Evolutionary conservation across 257 asterid species (phyloP).

Genomic region (Striga asiatica): DNA sequence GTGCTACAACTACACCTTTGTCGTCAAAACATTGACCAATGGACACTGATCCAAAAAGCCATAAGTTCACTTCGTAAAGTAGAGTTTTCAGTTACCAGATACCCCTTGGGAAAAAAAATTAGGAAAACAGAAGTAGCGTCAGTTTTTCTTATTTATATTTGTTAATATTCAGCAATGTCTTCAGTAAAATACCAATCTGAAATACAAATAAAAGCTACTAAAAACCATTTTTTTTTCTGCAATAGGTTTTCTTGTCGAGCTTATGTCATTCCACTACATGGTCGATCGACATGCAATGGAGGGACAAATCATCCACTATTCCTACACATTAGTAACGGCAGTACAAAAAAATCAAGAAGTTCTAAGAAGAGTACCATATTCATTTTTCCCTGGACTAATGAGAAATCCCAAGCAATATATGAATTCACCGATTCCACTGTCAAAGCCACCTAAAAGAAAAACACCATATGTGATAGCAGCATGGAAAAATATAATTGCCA

Average conservation of each 20-base stretch:
- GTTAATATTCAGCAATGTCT: too few relatives aligned
- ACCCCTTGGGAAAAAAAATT: not conserved
- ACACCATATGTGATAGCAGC: conserved; percentile 1
- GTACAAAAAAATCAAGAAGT: conserved; percentile 5
- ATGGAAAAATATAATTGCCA: not conserved
- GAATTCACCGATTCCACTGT: conserved; percentile 74
- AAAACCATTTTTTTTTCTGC: not conserved
- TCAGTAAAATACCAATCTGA: not conserved
- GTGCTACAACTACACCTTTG: not conserved
- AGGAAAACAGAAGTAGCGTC: too few relatives aligned
- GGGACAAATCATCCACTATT: conserved; percentile 1
- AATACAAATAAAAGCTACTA: not conserved
- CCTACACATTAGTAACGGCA: conserved; percentile 8
- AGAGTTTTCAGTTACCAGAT: not conserved
- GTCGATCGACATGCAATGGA: not conserved
- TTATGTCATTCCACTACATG: not conserved
- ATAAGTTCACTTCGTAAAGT: not conserved
- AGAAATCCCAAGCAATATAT: conserved; percentile 95
- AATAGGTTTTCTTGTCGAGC: not conserved
- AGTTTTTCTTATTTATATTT: too few relatives aligned
- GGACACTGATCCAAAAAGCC: not conserved
- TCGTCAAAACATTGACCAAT: not conserved
- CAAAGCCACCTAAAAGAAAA: conserved; percentile 50
- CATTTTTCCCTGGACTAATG: conserved; percentile 87
- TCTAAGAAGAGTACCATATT: conserved; percentile 51